These are phyloP conservation scores for Porcisia hertigi DNA, from an alignment of 208 protist species.

Conservation along the genomic window DNA sequence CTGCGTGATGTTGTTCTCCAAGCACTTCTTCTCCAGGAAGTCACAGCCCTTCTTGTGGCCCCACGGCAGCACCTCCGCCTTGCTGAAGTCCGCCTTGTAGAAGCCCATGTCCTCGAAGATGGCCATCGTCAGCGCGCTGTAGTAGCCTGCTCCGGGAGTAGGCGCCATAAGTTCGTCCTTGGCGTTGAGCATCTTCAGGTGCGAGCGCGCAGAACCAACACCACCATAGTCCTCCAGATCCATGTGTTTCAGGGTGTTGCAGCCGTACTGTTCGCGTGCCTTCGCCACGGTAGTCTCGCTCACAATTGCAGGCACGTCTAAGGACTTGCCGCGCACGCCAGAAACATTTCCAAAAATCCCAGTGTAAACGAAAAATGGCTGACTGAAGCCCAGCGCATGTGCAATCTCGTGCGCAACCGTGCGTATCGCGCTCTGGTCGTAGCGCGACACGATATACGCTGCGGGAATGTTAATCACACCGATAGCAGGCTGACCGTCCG, in stretches of 20 bases:
- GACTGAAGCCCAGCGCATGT: constrained; percentile 84
- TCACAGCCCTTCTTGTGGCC: constrained; percentile 60
- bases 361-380: constrained; percentile 10
- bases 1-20: constrained; percentile 23
- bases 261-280: constrained; percentile 68
- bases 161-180: constrained; percentile 87
- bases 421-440: constrained; percentile 5
- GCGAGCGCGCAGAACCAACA: constrained; percentile 65
- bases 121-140: constrained; percentile 77
- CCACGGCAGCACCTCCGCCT: constrained; percentile 73
- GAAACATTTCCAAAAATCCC: constrained; percentile 11
- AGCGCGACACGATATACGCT: constrained; percentile 4
- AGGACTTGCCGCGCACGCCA: constrained; percentile 39
- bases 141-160: constrained; percentile 28
- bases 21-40: constrained; percentile 50
- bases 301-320: constrained; percentile 30
- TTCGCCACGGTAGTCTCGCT: constrained; percentile 29
- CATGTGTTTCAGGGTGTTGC: constrained; percentile 44
- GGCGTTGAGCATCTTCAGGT: constrained; percentile 86
- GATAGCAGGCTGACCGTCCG: constrained; percentile 21
- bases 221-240: constrained; percentile 71
- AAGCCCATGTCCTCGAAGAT: constrained; percentile 78
- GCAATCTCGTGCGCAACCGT: constrained; percentile 67
- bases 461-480: constrained; percentile 56
- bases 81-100: constrained; percentile 72